Evolutionary conservation across 139 green algal genomes (phyloP), one percentile per base, ranked within the genome.

Genomic region (Chloropicon primus): DNA sequence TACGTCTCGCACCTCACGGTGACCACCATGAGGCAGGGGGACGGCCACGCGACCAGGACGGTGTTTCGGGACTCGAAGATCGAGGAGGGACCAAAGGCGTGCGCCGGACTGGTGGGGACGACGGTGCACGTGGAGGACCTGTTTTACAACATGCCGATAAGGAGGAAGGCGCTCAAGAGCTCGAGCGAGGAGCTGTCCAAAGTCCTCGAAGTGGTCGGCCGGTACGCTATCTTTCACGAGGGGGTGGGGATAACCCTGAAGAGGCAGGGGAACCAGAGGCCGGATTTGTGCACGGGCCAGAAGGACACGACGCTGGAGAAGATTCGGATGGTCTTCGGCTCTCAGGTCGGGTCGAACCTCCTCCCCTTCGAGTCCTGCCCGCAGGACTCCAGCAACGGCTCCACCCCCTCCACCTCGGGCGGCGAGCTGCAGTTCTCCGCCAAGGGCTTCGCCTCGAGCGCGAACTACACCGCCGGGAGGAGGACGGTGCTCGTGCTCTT

Each of bases 41-140:
- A 77, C 10, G 5, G 80, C 23, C 89, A 96, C 82, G 94, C 87
- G 1, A 26, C 27, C 73, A 86, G 72, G 41, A 79, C 79, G 27
- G 25, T 27, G 71, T 89, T 86, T 71, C 76, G 73, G 25, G 83
- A 89, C 53, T 84, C 83, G 21, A 77, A 76, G n/a, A 53, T 96
- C 83, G 81, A 92, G 53, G 26, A 82, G 1, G 89, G 86, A 2
- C 85, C 92, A 2, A 86, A 87, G 74, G 87, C 91, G 1, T 90
- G 89, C 71, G 94, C 95, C 2, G 89, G 86, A 25, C 84, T 92
- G 2, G 79, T 79, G 3, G 95, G 95, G 54, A 99, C 95, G 28
- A 94, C 88, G 29, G 92, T 98, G 29, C 81, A 75, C 0, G 92
- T 95, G 28, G 94, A 98, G 77, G 91, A 98, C 85, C 85, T 99